Conservation (phyloP, 2,329 filamentous ascomycete species). For the Colletotrichum sp. region DNA sequence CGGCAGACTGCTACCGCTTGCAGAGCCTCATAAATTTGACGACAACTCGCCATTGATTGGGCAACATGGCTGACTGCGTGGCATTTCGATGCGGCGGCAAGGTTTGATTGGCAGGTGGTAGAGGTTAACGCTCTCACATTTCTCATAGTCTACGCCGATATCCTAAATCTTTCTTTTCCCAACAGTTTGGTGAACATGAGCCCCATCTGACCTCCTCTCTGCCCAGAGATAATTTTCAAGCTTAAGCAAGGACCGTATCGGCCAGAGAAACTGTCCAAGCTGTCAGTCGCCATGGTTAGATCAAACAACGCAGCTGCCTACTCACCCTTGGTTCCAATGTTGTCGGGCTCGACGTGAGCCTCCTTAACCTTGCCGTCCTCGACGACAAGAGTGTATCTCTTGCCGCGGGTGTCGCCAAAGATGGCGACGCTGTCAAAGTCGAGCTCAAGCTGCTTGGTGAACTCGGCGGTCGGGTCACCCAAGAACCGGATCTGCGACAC, state of each 20-base stretch:
- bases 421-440: slow-evolving; percentile 79
- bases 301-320: not conserved
- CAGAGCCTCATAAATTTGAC: not conserved
- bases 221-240: not conserved
- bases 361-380: slow-evolving; percentile 86
- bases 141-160: not conserved
- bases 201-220: not conserved
- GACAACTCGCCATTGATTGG: not conserved
- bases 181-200: not conserved
- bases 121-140: not conserved
- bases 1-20: not conserved
- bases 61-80: not conserved
- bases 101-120: not conserved
- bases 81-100: not conserved
- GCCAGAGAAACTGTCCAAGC: slow-evolving; percentile 50
- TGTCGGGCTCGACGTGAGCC: slow-evolving; percentile 85
- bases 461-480: slow-evolving; percentile 78
- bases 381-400: slow-evolving; percentile 85
- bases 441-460: slow-evolving; percentile 84
- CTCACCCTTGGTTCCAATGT: slow-evolving; percentile 79
- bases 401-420: slow-evolving; percentile 83
- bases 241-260: slow-evolving; percentile 51
- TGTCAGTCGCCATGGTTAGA: not conserved
- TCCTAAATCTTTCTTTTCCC: not conserved
- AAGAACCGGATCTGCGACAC: slow-evolving; percentile 83